Base-by-base conservation (phyloP, 164 flowering plant genomes). In the Annona cherimola region DNA sequence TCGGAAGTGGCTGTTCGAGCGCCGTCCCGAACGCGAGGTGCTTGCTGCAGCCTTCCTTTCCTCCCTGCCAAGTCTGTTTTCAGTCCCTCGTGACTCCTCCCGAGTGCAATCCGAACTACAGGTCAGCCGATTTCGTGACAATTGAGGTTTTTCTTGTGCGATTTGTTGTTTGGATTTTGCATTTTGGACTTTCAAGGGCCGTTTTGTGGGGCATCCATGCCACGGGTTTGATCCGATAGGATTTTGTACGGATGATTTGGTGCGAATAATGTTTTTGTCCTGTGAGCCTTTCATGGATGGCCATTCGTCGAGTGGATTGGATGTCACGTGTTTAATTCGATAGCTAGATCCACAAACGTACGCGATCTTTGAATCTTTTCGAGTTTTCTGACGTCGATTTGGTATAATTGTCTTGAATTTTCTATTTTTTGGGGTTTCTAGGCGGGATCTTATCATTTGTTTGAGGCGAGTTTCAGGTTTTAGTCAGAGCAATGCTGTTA, bases 1-100 rank as follows among this genome's bases (percentile, higher is more conserved):
- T 95, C 4, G 99, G 99, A 43, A 93, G 98, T 5, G 97, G 99
- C 6, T 89, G 96, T 78, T 95, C 97, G 8, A 83, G 94, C 75
- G 84, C 90, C 42, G 83, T 95, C 43, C 98, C 99, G 4, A 88
- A 89, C 60, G 85, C 84, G 1, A 73, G 75, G 82, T 95, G 99
- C 82, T 77, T 95, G 77, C 79, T 95, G 73, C 90, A 86, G 77
- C 99, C 98, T 1, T 84, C 93, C 7, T 82, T 86, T 84, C 94
- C 97, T 46, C 99, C 98, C 5, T 95, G 98, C 71, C 20, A 9
- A 14, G 91, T 91, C 72, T 95, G 99, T 78, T 61, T 66, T 42
- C 87, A 77, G 72, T 76, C 93, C 16, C 63, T 90, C 43, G 79
- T 84, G 0, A 4, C 86, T 44, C 95, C 96, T 0, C 93, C 98